Base-by-base conservation (phyloP, 768 basidiomycete species). In the Russula foetens region DNA sequence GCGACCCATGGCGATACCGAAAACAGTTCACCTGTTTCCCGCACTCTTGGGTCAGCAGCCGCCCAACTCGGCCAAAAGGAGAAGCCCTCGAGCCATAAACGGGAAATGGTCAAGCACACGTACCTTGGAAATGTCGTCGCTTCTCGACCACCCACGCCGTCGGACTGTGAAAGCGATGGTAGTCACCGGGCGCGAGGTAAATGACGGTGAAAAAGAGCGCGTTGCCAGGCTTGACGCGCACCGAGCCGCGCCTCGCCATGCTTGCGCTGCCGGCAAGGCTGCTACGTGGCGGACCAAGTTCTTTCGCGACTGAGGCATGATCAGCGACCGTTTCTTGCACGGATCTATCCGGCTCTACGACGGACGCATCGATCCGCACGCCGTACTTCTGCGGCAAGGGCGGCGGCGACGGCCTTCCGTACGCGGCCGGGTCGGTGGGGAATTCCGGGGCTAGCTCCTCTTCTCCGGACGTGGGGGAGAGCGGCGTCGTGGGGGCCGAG, bases 81-180 rank as follows among this genome's bases (percentile, higher is more conserved):
- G 29, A 14, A 14, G 23, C 2, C 23, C 8, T 19, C 38, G 15
- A 38, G 50, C 48, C 64, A n/a, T 17, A 45, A 49, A 52, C 21
- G 17, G 47, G 2, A 33, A 38, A 0, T 23, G 26, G 31, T 4
- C 31, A 29, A 4, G 14, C 29, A 49, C 4, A 75, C 83, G 35
- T 51, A 81, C 94, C 96, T 31, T 93, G 85, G 68, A 99, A 98
- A 72, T 99, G 97, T 43, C 97, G 75, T 62, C 97, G 76, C 69
- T 90, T 89, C 77, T 99, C 95, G 19, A 98, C 96, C 6, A 99
- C 94, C 97, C 97, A 98, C 7, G 90, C 85, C 0, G 93, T 86
- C 1, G 97, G 96, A 53, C 85, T 88, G 72, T 99, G 97, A 81
- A 97, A 99, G 17, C 96, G 84, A 69, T 99, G 96, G 72, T 98